phyloP scores from a whole-genome alignment of 2,329 filamentous ascomycete species.

The Penicillium sp. region DNA sequence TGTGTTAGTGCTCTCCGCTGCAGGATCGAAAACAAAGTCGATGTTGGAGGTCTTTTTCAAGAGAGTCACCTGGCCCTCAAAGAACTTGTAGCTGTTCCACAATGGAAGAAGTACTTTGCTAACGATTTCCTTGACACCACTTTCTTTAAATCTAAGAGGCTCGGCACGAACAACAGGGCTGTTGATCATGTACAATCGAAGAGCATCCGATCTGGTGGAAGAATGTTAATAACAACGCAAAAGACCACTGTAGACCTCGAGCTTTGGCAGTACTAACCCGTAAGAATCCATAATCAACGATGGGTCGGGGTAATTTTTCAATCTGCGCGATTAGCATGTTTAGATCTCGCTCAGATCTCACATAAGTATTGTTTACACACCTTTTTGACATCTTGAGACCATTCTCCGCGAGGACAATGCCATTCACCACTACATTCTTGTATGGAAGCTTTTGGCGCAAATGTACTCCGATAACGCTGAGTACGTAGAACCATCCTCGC shows the following conservation, averaged over 20 bases:
- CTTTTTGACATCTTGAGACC: conserved; percentile 98
- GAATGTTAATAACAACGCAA: background rate
- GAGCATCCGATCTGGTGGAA: conserved; percentile 69
- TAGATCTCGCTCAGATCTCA: background rate
- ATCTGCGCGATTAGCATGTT: conserved; percentile 39
- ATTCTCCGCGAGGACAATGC: conserved; percentile 88
- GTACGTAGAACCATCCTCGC: conserved; percentile 93
- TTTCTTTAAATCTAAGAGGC: conserved; percentile 85
- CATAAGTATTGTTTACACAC: background rate
- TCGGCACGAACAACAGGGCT: conserved; percentile 92
- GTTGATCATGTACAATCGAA: conserved; percentile 94
- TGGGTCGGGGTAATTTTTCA: conserved; percentile 95
- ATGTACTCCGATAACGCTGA: conserved; percentile 83
- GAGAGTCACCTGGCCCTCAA: conserved; percentile 80
- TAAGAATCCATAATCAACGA: conserved; percentile 79
- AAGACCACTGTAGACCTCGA: background rate
- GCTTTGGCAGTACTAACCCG: conserved; percentile 36
- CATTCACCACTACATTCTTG: conserved; percentile 95
- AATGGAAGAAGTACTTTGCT: conserved; percentile 85
- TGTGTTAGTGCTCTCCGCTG: conserved; percentile 70
- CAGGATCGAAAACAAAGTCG: conserved; percentile 76
- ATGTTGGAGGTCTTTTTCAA: conserved; percentile 80
- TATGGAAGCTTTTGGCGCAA: conserved; percentile 83
- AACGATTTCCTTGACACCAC: conserved; percentile 91
- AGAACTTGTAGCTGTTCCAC: conserved; percentile 98